Evolutionary conservation across 805 yeast species (phyloP).

Genomic region (Peterozyma toletana): DNA sequence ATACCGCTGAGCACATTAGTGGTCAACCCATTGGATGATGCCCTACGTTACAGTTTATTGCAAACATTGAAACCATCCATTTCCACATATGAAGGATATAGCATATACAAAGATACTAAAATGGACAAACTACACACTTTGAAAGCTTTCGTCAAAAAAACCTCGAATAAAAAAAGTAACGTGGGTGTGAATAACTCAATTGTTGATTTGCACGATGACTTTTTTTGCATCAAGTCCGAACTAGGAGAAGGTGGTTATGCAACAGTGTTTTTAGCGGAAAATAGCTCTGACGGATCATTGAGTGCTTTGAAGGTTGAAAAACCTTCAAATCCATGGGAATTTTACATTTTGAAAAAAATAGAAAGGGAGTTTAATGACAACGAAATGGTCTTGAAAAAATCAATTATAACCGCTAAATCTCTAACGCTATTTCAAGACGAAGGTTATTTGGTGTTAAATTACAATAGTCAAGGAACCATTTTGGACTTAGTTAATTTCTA

Average conservation of each 20-base stretch:
- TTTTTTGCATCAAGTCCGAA: conserved; percentile 41
- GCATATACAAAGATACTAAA: background rate
- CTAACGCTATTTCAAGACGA: conserved; percentile 58
- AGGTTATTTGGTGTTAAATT: conserved; percentile 59
- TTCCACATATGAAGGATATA: conserved; percentile 7
- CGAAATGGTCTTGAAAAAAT: conserved; percentile 16
- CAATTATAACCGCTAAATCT: conserved; percentile 43
- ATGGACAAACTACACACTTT: conserved; percentile 10
- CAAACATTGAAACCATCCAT: conserved; percentile 28
- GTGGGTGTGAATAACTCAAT: conserved; percentile 30
- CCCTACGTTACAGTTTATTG: conserved; percentile 30
- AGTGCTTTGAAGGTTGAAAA: conserved; percentile 69
- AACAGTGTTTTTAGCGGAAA: conserved; percentile 63
- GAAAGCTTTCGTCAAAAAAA: conserved; percentile 9
- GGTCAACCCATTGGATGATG: conserved; percentile 33
- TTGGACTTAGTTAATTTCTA: conserved; percentile 57
- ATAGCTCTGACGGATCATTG: conserved; percentile 38
- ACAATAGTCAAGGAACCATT: conserved; percentile 64
- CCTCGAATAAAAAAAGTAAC: conserved; percentile 9
- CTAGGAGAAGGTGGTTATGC: conserved; percentile 83
- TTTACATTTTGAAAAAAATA: conserved; percentile 57
- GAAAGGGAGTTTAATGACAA: conserved; percentile 20
- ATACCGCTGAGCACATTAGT: background rate
- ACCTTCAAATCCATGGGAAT: conserved; percentile 77
- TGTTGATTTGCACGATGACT: conserved; percentile 33